phyloP scores from a whole-genome alignment of 2,329 filamentous ascomycete genomes.

The Ceratocystiopsis brevicomis region DNA sequence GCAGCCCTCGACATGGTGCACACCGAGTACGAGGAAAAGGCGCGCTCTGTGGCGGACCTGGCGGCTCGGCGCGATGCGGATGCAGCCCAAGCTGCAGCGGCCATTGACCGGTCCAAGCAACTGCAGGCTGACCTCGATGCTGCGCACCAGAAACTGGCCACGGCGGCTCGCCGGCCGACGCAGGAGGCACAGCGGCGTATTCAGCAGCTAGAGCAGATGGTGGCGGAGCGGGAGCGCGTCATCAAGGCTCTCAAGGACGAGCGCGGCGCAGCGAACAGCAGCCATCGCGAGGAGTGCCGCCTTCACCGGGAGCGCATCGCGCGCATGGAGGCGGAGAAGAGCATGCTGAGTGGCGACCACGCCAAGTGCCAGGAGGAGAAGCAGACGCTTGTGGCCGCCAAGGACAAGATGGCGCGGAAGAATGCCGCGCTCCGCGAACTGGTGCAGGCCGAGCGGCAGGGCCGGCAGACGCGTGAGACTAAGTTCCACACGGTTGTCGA shows the following conservation, averaged over 20 bases:
- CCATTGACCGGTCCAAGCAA: conserved; percentile 1
- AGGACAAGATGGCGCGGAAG: conserved; percentile 3
- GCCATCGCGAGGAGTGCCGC: conserved; percentile 8
- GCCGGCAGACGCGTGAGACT: conserved; percentile 5
- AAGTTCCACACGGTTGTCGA: conserved; percentile 4
- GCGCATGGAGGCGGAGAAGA: conserved; percentile 8
- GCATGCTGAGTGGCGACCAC: conserved; percentile 9
- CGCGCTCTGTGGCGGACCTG: neutral
- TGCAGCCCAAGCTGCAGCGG: neutral
- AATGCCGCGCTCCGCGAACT: conserved; percentile 3
- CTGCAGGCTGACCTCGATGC: conserved; percentile 5
- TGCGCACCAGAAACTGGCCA: conserved; percentile 3
- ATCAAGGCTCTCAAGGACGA: conserved; percentile 9
- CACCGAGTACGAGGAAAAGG: conserved; percentile 5
- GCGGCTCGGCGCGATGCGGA: conserved; percentile 6
- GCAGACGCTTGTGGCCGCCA: conserved; percentile 3
- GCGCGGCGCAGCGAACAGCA: conserved; percentile 7
- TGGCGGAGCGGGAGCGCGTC: conserved; percentile 9
- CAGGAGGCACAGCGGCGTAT: conserved; percentile 8
- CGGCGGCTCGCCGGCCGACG: neutral
- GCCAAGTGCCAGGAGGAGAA: conserved; percentile 8
- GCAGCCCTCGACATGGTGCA: conserved; percentile 4
- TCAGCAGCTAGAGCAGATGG: conserved; percentile 9
- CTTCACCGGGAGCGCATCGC: conserved; percentile 8
- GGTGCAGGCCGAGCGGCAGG: conserved; percentile 4